These are phyloP conservation scores for Backusella circina DNA, from an alignment of 192 early-diverging fungal species.

Conservation along the genomic window DNA sequence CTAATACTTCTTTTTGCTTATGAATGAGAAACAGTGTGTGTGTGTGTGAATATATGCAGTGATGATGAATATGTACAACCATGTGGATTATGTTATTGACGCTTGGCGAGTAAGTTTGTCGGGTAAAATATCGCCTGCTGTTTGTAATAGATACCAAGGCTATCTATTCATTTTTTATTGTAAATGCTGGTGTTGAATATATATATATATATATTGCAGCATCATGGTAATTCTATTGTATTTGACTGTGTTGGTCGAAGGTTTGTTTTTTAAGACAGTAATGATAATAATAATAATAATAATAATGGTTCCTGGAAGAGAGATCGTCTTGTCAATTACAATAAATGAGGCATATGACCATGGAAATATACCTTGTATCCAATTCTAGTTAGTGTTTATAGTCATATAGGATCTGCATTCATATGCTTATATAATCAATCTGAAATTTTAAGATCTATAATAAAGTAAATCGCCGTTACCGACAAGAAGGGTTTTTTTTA, in stretches of 20 bases:
- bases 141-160: background rate
- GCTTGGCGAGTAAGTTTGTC: background rate
- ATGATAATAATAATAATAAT: no score
- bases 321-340: background rate
- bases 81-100: background rate
- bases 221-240: background rate
- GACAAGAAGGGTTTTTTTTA: background rate
- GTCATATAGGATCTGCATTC: slow-evolving; percentile 9
- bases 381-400: slow-evolving; percentile 38
- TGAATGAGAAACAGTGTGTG: background rate
- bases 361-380: slow-evolving; percentile 43
- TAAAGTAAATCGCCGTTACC: background rate
- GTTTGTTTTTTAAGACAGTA: background rate
- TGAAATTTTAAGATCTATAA: background rate
- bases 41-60: background rate
- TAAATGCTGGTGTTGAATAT: background rate
- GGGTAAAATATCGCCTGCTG: background rate
- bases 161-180: background rate
- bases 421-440: background rate
- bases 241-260: background rate
- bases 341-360: background rate
- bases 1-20: background rate
- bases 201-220: no score
- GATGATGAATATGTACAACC: background rate
- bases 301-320: background rate